Conservation (phyloP, 257 asterid species). For the Solanum commersonii region DNA sequence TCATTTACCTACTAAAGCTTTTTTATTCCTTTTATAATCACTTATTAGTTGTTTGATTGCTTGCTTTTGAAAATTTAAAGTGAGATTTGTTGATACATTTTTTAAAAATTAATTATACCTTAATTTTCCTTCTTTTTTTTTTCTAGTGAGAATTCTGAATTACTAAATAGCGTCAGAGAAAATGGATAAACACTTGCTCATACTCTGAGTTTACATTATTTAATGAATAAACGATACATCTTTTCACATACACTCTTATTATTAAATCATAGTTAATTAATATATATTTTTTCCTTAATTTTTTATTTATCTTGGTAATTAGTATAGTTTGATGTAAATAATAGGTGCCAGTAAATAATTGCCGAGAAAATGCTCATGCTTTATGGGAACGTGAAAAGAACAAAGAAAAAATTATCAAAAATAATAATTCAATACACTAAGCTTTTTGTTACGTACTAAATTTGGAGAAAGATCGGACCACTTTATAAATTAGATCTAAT, state of each 20-base stretch:
- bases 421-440: background rate
- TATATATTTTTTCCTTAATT: background rate
- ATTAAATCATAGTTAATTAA: background rate
- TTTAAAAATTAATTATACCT: background rate
- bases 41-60: background rate
- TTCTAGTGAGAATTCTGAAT: background rate
- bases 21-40: background rate
- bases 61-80: background rate
- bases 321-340: too few species aligned
- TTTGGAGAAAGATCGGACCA: rapidly evolving
- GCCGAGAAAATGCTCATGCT: too few species aligned
- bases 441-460: background rate
- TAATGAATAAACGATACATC: background rate
- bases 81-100: background rate
- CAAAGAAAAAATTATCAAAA: background rate
- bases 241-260: background rate
- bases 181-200: background rate
- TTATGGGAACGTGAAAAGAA: background rate
- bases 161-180: background rate
- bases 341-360: too few species aligned
- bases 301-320: background rate
- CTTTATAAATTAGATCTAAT: background rate
- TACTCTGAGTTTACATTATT: too few species aligned
- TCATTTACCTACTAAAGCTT: background rate
- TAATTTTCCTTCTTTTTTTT: background rate